Percentiles rank a stretch among this genome's conserved stretches.
Evolutionary conservation across 345 rosid species (phyloP).

Genomic region (Bruguiera parviflora): DNA sequence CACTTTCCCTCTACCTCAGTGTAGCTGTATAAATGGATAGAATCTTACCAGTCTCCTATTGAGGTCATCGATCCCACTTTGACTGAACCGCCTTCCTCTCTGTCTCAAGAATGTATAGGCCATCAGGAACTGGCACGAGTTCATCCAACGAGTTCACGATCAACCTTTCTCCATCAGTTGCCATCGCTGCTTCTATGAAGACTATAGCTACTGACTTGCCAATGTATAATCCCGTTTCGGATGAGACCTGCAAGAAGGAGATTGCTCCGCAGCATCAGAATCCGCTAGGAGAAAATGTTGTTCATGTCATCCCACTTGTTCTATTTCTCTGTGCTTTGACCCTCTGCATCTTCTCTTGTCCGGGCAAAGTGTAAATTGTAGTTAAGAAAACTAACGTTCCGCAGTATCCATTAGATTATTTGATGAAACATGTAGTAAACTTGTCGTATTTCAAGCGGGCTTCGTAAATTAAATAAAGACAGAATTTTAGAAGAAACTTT

Average conservation of each 20-base stretch:
- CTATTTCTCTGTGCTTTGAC: slow-evolving; percentile 52
- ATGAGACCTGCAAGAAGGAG: slow-evolving; percentile 45
- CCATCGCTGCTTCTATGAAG: slow-evolving; percentile 7
- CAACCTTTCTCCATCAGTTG: slow-evolving; percentile 24
- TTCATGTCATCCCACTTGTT: slow-evolving; percentile 65
- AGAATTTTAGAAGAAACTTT: no score
- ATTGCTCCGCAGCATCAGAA: slow-evolving; percentile 17
- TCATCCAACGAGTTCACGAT: slow-evolving; percentile 44
- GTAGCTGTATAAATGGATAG: not conserved
- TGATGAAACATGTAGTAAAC: no score
- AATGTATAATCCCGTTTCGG: slow-evolving; percentile 20
- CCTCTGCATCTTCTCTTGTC: slow-evolving; percentile 55
- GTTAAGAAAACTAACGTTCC: no score
- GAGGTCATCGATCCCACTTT: not conserved
- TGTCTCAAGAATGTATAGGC: slow-evolving; percentile 38
- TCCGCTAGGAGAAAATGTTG: slow-evolving; percentile 34
- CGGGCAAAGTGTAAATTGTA: not conserved
- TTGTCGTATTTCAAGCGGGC: no score
- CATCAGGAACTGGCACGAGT: slow-evolving; percentile 27
- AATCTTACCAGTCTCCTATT: not conserved
- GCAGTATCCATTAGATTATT: no score
- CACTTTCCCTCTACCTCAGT: not conserved
- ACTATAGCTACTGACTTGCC: slow-evolving; percentile 25
- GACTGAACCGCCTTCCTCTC: not conserved
- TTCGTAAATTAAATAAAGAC: no score